phyloP scores from a whole-genome alignment of 164 flowering plant genomes.

The Saururus chinensis region DNA sequence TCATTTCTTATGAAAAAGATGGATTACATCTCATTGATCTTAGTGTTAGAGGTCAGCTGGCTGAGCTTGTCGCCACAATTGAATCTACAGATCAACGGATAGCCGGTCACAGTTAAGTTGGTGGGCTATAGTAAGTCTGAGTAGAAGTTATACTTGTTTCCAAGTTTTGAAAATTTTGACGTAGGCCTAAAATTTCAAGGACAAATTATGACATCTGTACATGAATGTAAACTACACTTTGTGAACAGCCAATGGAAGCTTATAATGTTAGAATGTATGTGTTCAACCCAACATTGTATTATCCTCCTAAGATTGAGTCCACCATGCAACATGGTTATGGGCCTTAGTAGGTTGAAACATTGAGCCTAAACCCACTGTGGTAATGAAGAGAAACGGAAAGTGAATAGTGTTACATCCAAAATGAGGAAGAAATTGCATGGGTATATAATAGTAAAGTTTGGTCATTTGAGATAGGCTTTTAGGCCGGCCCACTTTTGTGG shows the following conservation, averaged over 20 bases:
- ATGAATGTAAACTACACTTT: not conserved
- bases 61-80: slow-evolving; percentile 11
- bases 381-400: no score
- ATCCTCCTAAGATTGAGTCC: no score
- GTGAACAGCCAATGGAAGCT: not conserved
- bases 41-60: slow-evolving; percentile 16
- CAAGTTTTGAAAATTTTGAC: not conserved
- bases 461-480: no score
- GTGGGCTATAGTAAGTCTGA: not conserved
- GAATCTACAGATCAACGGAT: slow-evolving; percentile 12
- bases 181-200: not conserved
- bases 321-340: no score
- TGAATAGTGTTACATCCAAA: no score
- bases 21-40: slow-evolving; percentile 14
- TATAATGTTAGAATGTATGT: no score
- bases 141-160: not conserved
- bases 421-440: no score
- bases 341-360: no score
- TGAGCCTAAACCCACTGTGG: no score
- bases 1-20: slow-evolving; percentile 10
- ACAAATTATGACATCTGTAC: not conserved
- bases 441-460: no score
- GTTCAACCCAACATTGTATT: no score
- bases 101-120: not conserved
- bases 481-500: no score